Evolutionary conservation across 306 rosid genomes (phyloP), one percentile per base, ranked within the genome.

Genomic region (Medicago ruthenica): DNA sequence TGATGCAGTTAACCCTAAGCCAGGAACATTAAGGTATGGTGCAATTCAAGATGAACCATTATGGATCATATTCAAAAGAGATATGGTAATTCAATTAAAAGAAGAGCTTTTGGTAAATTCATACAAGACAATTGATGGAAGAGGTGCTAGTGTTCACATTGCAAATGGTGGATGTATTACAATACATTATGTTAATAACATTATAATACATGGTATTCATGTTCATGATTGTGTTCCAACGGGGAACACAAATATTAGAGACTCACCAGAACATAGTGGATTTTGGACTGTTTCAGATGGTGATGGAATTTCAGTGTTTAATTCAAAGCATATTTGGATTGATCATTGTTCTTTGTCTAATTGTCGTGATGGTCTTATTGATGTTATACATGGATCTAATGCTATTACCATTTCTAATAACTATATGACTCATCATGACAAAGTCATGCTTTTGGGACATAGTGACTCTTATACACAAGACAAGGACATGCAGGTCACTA

Each of bases 381-480:
- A 93, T 58, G 98, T 89, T 7, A 81, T 90, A 9, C 98, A 93
- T 85, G 98, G 98, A 20, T 89, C 98, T 9, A 93, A 96, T 0
- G 98, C 96, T 36, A 88, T 91, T 24, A 93, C 98, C 7, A 82
- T 93, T 64, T 89, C 97, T 7, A 93, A 93, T 75, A 93, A 89
- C 41, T 91, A 86, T 78, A 85, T 93, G 89, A 93, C 98, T 2
- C 98, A 93, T 81, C 98, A 93, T 83, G 97, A 93, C 48, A 93
- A 93, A 76, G 98, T 91, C 36, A 93, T 93, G 98, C 88, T 93
- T 39, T 87, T 93, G 81, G 98, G 98, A 2, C 98, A 93, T 24
- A 93, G 93, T 71, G 98, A 93, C 34, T 85, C 90, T 0, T 93
- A 76, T 15, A 85, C 90, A 1, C 87, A 86, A 16, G 98, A 93